Base-by-base conservation (phyloP, 305 asterid species). In the Caryopteris hybrid region DNA sequence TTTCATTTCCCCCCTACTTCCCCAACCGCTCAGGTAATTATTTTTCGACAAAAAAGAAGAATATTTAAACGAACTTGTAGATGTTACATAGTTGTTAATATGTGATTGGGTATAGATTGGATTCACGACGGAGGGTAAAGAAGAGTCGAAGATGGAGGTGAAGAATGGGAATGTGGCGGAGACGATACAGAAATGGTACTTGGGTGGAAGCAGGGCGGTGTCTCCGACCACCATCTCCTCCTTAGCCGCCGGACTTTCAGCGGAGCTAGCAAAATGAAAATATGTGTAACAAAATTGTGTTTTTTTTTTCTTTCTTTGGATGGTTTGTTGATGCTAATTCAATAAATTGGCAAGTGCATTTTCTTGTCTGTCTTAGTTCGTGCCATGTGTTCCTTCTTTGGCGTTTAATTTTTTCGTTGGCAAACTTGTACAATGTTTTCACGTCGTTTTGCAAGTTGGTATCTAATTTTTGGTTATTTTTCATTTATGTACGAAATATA, bases 151-250 rank as follows among this genome's bases (percentile, higher is more conserved):
- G 76, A 38, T 83, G 11, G 82, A 85, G 33, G 92, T 92, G 78
- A 83, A 84, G 80, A 93, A 93, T 65, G 96, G 61, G n/a, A 93
- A 90, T 69, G 97, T 93, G 76, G 97, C 66, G 48, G 90, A 80
- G 62, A 83, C 76, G 95, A 81, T 90, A 14, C 77, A 80, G 76
- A 93, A 79, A 81, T 93, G 99, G 99, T 93, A 93, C 77, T 67
- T 93, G 84, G 96, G 95, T 11, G 97, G 99, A 74, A 84, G 68
- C 20, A 67, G 79, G 12, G 96, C 81, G 58, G 81, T 87, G 45
- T 93, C 99, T 48, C 91, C 88, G 21, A 70, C 95, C 31, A 90
- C 96, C 59, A 72, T 86, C 73, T 62, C 92, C 3, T 84, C 97
- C 22, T 66, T 90, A 16, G 95, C 95, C 5, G 51, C 75, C 31